These are phyloP conservation scores for Shiraia sp. DNA, from an alignment of 2,329 filamentous ascomycete genomes.

Conservation along the genomic window DNA sequence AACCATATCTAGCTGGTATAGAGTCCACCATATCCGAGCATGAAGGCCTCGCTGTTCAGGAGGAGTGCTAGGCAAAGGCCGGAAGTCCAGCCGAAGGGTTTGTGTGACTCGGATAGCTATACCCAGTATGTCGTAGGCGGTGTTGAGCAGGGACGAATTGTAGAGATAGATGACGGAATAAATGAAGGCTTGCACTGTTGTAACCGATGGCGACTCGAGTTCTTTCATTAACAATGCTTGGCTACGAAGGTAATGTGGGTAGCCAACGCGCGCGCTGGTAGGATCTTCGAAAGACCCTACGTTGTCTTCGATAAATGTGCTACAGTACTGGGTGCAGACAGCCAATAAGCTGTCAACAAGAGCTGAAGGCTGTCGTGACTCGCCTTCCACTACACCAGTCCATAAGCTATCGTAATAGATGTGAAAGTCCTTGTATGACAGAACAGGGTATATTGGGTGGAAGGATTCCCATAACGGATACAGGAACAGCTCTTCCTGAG, in stretches of 20 bases:
- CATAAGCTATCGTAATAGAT: slow-evolving; percentile 4
- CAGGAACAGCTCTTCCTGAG: slow-evolving; percentile 5
- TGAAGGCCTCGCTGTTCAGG: background rate
- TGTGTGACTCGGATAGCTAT: slow-evolving; percentile 6
- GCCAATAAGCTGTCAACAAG: slow-evolving; percentile 5
- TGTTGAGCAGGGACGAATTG: slow-evolving; percentile 4
- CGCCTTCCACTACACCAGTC: background rate
- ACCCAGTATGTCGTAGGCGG: slow-evolving; percentile 4
- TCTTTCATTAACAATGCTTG: slow-evolving; percentile 5
- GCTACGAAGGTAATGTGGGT: slow-evolving; percentile 6
- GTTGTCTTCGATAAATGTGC: slow-evolving; percentile 5
- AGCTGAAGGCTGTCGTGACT: slow-evolving; percentile 3
- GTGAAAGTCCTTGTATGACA: slow-evolving; percentile 6
- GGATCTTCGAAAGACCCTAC: background rate
- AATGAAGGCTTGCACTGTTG: slow-evolving; percentile 2
- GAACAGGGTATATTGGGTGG: slow-evolving; percentile 7
- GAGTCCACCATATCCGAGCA: slow-evolving; percentile 3
- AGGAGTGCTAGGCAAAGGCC: background rate
- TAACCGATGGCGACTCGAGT: slow-evolving; percentile 3
- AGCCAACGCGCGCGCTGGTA: slow-evolving; percentile 3
- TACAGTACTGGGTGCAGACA: slow-evolving; percentile 6
- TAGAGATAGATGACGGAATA: slow-evolving; percentile 7
- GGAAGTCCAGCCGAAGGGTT: slow-evolving; percentile 1
- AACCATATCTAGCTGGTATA: slow-evolving; percentile 5
- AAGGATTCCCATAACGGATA: slow-evolving; percentile 7